phyloP scores from a whole-genome alignment of 176 grass and related monocot genomes.

The Cenchrus fungigraminus region DNA sequence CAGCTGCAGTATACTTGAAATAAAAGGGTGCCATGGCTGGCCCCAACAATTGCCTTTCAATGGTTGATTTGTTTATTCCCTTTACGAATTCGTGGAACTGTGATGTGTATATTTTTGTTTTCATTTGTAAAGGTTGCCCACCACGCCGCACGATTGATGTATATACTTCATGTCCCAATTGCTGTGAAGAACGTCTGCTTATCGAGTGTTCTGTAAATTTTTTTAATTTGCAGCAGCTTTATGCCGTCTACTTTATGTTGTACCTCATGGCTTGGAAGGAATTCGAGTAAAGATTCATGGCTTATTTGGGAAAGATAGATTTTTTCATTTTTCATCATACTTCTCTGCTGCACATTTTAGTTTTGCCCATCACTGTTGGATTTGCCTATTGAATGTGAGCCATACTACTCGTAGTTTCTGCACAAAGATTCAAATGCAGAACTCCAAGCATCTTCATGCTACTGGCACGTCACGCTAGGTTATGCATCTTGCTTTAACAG shows the following conservation, averaged over 20 bases:
- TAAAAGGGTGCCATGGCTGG: background rate
- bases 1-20: background rate
- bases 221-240: background rate
- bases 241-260: background rate
- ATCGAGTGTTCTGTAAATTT: background rate
- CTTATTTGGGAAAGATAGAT: background rate
- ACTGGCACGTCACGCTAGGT: no score
- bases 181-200: background rate
- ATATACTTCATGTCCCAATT: background rate
- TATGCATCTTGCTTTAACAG: no score
- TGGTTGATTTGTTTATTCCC: background rate
- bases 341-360: background rate
- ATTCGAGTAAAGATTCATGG: background rate
- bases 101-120: background rate
- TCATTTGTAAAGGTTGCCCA: no score
- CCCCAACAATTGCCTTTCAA: background rate
- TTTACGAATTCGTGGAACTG: background rate
- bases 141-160: no score
- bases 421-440: background rate
- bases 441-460: background rate
- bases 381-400: background rate
- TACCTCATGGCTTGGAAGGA: constrained; percentile 8
- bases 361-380: background rate
- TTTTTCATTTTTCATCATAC: background rate
- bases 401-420: background rate